Evolutionary conservation across 768 basidiomycete genomes (phyloP).

Genomic region (Mycena polygramma): DNA sequence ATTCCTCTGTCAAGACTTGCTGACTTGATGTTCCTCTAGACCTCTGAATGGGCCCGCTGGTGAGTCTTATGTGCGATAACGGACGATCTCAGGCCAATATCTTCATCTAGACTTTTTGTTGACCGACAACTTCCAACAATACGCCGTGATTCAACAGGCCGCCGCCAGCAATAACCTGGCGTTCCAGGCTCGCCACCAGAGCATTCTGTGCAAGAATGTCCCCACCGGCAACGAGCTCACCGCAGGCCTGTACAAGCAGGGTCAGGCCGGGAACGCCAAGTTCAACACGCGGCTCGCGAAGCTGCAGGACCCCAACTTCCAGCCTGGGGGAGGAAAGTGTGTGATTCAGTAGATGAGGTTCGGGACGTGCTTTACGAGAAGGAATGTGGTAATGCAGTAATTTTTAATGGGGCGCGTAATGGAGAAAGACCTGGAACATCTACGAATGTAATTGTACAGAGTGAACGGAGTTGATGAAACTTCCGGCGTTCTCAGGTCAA

Average conservation of each 20-base stretch:
- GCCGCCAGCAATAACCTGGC: slow-evolving; percentile 8
- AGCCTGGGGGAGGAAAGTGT: slow-evolving; percentile 11
- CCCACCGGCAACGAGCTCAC: slow-evolving; percentile 21
- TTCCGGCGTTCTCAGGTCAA: too few relatives aligned
- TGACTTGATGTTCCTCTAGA: background rate
- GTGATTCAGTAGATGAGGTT: slow-evolving; percentile 16
- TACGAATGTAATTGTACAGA: too few relatives aligned
- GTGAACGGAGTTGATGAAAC: too few relatives aligned
- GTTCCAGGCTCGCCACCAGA: background rate
- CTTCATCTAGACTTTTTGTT: slow-evolving; percentile 8
- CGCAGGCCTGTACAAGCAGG: slow-evolving; percentile 19
- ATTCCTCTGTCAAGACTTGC: background rate
- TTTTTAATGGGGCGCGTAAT: background rate
- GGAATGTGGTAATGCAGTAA: background rate
- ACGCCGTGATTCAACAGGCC: slow-evolving; percentile 27
- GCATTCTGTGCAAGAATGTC: slow-evolving; percentile 23
- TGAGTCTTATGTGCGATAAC: slow-evolving; percentile 4
- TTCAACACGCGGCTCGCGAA: slow-evolving; percentile 17
- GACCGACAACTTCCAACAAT: slow-evolving; percentile 28
- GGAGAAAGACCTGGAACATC: too few relatives aligned
- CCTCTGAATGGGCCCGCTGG: slow-evolving; percentile 22
- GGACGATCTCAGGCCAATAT: too few relatives aligned
- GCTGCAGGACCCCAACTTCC: slow-evolving; percentile 25
- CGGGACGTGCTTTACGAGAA: background rate
- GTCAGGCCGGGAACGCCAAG: slow-evolving; percentile 27